Percentiles rank a stretch among this genome's conserved stretches.
Conservation (phyloP, 805 yeast species). For the Yarrowia bubula region DNA sequence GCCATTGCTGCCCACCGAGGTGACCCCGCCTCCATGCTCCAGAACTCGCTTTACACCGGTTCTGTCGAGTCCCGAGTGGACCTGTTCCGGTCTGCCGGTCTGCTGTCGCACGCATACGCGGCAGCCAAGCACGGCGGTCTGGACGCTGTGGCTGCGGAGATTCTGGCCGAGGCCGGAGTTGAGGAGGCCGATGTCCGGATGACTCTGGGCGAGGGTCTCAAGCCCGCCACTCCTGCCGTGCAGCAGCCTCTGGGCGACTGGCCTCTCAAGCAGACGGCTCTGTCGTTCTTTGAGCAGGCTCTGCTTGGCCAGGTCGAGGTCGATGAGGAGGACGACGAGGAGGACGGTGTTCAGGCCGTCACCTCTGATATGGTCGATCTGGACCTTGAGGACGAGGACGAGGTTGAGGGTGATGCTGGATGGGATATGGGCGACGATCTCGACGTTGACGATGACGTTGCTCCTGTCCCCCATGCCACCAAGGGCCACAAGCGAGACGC, state of each 20-base stretch:
- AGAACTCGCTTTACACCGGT: slow-evolving; percentile 75
- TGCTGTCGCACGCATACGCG: slow-evolving; percentile 87
- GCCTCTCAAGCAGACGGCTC: slow-evolving; percentile 74
- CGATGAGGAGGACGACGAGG: slow-evolving; percentile 54
- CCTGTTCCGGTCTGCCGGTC: slow-evolving; percentile 72
- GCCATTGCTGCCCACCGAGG: slow-evolving; percentile 85
- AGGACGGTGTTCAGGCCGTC: slow-evolving; percentile 36
- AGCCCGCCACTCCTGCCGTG: slow-evolving; percentile 36
- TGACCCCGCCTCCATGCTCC: slow-evolving; percentile 74
- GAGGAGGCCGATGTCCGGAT: slow-evolving; percentile 61
- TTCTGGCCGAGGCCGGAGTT: slow-evolving; percentile 67
- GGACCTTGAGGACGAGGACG: slow-evolving; percentile 40
- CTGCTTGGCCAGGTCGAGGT: slow-evolving; percentile 73
- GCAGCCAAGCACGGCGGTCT: slow-evolving; percentile 86
- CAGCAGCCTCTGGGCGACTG: slow-evolving; percentile 59
- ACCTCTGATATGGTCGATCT: slow-evolving; percentile 35
- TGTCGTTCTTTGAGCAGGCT: slow-evolving; percentile 84
- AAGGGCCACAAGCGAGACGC: slow-evolving; percentile 33
- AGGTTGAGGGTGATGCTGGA: slow-evolving; percentile 79
- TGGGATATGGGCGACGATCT: slow-evolving; percentile 66
- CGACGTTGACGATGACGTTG: slow-evolving; percentile 45
- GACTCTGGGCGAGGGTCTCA: slow-evolving; percentile 45
- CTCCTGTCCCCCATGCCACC: slow-evolving; percentile 39
- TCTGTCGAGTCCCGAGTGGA: slow-evolving; percentile 72
- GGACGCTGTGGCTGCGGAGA: slow-evolving; percentile 67